Evolutionary conservation across 2,329 filamentous ascomycete genomes (phyloP).

Genomic region (Rutstroemia sp.): DNA sequence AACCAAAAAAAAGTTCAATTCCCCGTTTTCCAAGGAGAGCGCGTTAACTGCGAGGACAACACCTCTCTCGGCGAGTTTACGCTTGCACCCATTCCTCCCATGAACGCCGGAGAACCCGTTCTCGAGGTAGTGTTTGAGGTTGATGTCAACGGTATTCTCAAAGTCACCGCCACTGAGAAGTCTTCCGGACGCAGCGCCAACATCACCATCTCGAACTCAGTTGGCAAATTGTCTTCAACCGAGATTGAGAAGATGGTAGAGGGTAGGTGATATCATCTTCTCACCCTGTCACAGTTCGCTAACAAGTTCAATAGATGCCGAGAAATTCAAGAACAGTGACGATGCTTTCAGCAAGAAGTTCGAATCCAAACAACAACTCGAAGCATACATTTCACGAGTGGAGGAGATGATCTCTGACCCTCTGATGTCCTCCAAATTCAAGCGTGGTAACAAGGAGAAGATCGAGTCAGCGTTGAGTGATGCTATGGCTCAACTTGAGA

Average conservation of each 20-base stretch:
- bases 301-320: constrained; percentile 54
- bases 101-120: constrained; percentile 74
- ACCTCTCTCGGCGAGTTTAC: constrained; percentile 97
- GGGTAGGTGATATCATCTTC: constrained; percentile 41
- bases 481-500: constrained; percentile 94
- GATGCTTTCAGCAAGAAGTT: constrained; percentile 99
- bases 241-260: constrained; percentile 99
- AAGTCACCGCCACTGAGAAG: constrained; percentile 99
- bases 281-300: not conserved
- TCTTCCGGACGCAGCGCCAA: constrained; percentile 95
- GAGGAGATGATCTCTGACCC: constrained; percentile 99
- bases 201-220: constrained; percentile 99
- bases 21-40: constrained; percentile 92
- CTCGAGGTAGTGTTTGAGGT: constrained; percentile 99
- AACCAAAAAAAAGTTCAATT: constrained; percentile 72
- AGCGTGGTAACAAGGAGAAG: constrained; percentile 99
- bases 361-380: constrained; percentile 97
- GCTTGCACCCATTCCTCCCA: constrained; percentile 76
- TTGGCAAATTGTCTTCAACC: constrained; percentile 88
- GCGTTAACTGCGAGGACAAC: constrained; percentile 98
- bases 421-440: constrained; percentile 90
- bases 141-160: constrained; percentile 99
- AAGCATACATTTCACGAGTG: constrained; percentile 96
- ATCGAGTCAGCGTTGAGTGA: constrained; percentile 96
- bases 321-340: constrained; percentile 97